Evolutionary conservation across 257 asterid genomes (phyloP).

Genomic region (Ilex aquifolium): DNA sequence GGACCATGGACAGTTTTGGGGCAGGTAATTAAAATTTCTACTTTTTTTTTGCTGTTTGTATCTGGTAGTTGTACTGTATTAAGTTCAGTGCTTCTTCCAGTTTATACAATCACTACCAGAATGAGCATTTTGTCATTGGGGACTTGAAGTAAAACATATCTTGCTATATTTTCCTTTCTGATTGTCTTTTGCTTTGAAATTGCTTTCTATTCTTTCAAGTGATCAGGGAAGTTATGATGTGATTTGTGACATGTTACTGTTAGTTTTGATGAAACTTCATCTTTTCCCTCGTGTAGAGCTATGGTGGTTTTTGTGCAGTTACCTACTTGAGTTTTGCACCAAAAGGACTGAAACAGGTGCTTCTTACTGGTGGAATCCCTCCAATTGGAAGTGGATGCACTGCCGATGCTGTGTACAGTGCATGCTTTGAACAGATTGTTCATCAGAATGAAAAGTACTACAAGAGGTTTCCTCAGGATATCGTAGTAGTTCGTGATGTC

Average conservation of each 20-base stretch:
- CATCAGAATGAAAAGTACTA: conserved; percentile 75
- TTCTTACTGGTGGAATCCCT: conserved; percentile 92
- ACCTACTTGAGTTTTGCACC: conserved; percentile 97
- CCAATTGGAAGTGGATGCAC: conserved; percentile 74
- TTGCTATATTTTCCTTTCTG: not conserved
- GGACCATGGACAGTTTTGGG: conserved; percentile 93
- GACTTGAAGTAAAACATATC: not conserved
- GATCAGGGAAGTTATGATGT: not conserved
- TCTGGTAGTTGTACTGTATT: not conserved
- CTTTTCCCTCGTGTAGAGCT: conserved; percentile 58
- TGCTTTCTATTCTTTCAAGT: not conserved
- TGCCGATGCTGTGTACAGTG: conserved; percentile 80
- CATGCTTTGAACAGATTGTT: conserved; percentile 66
- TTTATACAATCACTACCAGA: not conserved
- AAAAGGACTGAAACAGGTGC: conserved; percentile 84
- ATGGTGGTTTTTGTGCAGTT: conserved; percentile 92
- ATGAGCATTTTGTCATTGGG: not conserved
- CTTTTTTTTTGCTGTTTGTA: conserved; percentile 8
- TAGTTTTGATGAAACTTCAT: not conserved
- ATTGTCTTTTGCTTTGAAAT: not conserved
- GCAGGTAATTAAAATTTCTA: conserved; percentile 39
- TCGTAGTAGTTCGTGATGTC: conserved; percentile 52
- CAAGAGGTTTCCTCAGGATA: conserved; percentile 81
- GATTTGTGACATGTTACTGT: not conserved
- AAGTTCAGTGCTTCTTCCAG: not conserved